phyloP scores from a whole-genome alignment of 495 filamentous ascomycete genomes.

The Podospora didyma region DNA sequence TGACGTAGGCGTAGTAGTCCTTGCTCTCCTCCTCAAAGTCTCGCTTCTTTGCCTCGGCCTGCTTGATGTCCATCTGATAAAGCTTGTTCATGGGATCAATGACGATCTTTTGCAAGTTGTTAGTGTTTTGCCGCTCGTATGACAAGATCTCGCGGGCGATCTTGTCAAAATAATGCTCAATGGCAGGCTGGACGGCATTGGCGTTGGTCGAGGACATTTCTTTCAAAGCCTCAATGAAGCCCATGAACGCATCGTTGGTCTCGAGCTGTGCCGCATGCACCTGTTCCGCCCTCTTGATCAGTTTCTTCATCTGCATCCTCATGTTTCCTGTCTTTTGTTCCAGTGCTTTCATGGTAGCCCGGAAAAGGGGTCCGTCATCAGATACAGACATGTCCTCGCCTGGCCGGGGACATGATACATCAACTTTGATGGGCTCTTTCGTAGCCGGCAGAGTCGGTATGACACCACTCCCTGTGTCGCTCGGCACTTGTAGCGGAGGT shows the following conservation, averaged over 20 bases:
- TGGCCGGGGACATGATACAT: conserved; percentile 79
- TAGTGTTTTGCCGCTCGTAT: conserved; percentile 80
- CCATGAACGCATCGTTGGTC: conserved; percentile 78
- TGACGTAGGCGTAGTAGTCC: conserved; percentile 93
- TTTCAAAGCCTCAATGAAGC: conserved; percentile 80
- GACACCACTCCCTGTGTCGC: conserved; percentile 36
- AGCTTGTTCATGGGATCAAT: conserved; percentile 90
- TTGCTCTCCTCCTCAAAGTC: conserved; percentile 98
- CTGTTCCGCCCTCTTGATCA: conserved; percentile 85
- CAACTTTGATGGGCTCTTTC: conserved; percentile 70
- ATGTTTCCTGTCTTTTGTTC: conserved; percentile 98
- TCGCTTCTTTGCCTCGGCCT: conserved; percentile 92
- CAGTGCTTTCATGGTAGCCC: conserved; percentile 92
- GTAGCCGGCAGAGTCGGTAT: conserved; percentile 32
- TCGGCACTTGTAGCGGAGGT: conserved; percentile 55
- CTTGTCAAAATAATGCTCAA: conserved; percentile 98
- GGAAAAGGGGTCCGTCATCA: conserved; percentile 93
- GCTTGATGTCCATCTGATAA: conserved; percentile 95
- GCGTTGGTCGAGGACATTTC: conserved; percentile 89
- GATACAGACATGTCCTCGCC: conserved; percentile 80
- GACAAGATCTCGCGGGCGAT: conserved; percentile 85
- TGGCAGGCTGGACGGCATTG: conserved; percentile 88
- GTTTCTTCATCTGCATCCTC: conserved; percentile 89
- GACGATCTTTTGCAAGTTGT: conserved; percentile 83
- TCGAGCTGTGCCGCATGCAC: conserved; percentile 72